A percentile compares a stretch with the other conserved stretches of the same genome.
phyloP scores from a whole-genome alignment of 805 yeast species.

The Candida cerambycidarum region DNA sequence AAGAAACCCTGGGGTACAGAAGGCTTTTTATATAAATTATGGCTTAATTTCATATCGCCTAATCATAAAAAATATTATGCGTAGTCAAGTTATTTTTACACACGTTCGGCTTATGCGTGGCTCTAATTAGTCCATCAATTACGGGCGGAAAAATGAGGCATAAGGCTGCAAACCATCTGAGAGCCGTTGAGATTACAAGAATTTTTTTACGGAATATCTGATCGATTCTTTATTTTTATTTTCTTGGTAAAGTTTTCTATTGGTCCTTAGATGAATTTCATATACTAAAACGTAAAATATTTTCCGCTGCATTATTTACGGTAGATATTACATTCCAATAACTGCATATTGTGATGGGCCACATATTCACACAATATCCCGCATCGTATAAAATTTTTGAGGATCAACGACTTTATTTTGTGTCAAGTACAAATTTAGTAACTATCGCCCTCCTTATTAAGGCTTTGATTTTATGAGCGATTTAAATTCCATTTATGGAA shows the following conservation, averaged over 20 bases:
- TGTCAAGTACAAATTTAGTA: neutral
- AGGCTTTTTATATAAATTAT: neutral
- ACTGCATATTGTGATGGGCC: too few species aligned
- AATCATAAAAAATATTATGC: neutral
- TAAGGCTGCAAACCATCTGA: neutral
- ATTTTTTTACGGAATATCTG: too few species aligned
- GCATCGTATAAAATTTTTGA: too few species aligned
- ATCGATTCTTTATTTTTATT: too few species aligned
- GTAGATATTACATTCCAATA: too few species aligned
- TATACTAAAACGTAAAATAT: too few species aligned
- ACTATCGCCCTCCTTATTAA: neutral
- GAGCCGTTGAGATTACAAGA: too few species aligned
- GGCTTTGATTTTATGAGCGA: neutral
- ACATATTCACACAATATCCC: too few species aligned
- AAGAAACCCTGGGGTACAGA: neutral
- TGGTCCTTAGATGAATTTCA: too few species aligned
- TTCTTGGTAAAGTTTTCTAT: too few species aligned
- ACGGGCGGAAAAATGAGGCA: neutral
- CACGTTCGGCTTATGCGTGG: slow-evolving; percentile 1
- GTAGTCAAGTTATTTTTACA: slow-evolving; percentile 4
- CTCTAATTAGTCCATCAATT: neutral
- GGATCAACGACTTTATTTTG: neutral
- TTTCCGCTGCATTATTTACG: too few species aligned
- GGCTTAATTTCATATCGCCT: neutral
- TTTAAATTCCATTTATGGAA: too few species aligned